Evolutionary conservation across 192 early-diverging fungal genomes (phyloP), one percentile per base, ranked within the genome.

Genomic region (Phlyctochytrium arcticum): DNA sequence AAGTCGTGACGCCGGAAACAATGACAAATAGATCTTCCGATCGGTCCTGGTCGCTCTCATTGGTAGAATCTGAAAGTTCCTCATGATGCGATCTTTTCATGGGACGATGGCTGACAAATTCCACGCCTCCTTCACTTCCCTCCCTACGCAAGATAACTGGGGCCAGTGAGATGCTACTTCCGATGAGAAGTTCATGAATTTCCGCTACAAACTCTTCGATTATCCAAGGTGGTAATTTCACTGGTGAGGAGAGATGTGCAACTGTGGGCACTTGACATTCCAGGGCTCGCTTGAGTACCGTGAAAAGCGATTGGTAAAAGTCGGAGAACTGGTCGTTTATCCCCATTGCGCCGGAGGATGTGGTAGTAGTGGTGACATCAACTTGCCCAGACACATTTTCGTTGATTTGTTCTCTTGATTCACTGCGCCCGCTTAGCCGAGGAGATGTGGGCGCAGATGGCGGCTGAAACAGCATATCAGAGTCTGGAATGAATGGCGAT

Each of bases 181-280:
- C 72, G 9, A 31, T 60, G 5, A 77, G 44, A 26, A 75, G 30
- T 31, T 77, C 69, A 24, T 59, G 47, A 8, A 70, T 39, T 36
- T 79, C 77, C 8, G 42, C 44, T 24, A 65, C 71, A 37, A 79
- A 68, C 32, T 67, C 68, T 34, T 79, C 77, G 27, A 76, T 67
- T 4, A 71, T 68, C 58, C 60, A 61, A 9, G 39, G 10, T 10
- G 64, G 60, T 1, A 79, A 47, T 10, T 54, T 68, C 8, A 73
- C 66, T 4, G 71, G 57, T 2, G 71, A 70, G 23, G 61, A 57
- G 24, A 79, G 33, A 31, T 74, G 61, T 51, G 68, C 35, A 23
- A 79, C 69, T 12, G 60, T 55, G n/a, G 60, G 44, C 33, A 49
- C 50, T n/a, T 51, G 48, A 4, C 47, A 9, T n/a, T 57, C 34